Percentiles rank a stretch among this genome's conserved stretches.
phyloP scores from a whole-genome alignment of 805 yeast species.

The Myxozyma monticola region DNA sequence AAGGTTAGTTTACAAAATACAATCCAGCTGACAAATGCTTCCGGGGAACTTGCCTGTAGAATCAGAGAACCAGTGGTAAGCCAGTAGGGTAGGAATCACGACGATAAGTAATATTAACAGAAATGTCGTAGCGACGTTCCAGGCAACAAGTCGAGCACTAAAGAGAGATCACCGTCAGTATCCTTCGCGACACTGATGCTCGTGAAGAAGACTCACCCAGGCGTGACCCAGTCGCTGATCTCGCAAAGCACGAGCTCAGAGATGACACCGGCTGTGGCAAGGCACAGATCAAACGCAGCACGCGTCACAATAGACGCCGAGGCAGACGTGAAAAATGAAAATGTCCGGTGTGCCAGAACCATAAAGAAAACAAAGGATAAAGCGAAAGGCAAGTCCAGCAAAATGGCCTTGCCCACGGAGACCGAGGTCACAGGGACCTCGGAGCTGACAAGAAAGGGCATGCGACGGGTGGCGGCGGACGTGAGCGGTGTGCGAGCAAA shows the following conservation, averaged over 20 bases:
- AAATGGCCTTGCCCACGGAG: constrained; percentile 17
- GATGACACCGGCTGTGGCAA: constrained; percentile 35
- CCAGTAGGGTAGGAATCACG: constrained; percentile 38
- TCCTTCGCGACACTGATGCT: not conserved
- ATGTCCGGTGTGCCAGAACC: constrained; percentile 28
- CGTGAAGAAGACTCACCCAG: constrained; percentile 21
- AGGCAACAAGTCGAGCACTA: constrained; percentile 32
- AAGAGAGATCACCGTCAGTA: not conserved
- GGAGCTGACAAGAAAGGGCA: constrained; percentile 1
- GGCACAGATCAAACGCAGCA: constrained; percentile 24
- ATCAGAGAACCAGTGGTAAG: constrained; percentile 29
- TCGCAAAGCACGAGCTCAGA: constrained; percentile 44
- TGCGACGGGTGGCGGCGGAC: too few relatives aligned
- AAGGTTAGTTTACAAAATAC: not conserved
- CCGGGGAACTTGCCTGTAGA: constrained; percentile 22
- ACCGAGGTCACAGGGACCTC: constrained; percentile 11
- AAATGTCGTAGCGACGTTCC: constrained; percentile 34
- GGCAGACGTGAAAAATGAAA: constrained; percentile 26
- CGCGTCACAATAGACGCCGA: constrained; percentile 25
- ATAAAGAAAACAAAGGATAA: constrained; percentile 21
- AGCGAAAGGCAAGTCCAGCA: constrained; percentile 25
- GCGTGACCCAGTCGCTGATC: constrained; percentile 36
- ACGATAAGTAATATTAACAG: constrained; percentile 36
- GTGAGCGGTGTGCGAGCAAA: too few relatives aligned
- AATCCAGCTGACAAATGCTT: too few relatives aligned